Percentiles rank a stretch among this genome's conserved stretches.
Conservation (phyloP, 441 rosid species). For the Euphorbia corollata region DNA sequence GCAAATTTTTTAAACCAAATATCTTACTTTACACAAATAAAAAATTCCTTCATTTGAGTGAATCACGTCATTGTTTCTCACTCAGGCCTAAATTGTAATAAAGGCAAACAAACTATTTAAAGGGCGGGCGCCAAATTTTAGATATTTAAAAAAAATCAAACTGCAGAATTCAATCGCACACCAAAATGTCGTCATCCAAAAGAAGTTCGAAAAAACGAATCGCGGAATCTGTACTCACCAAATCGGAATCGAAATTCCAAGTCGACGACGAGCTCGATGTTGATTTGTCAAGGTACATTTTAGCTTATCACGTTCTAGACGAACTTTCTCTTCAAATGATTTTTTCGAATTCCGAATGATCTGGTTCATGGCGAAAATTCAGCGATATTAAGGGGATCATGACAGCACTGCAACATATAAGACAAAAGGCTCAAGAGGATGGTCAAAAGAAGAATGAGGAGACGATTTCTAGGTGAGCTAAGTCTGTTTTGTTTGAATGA, state of each 20-base stretch:
- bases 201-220: slow-evolving; percentile 40
- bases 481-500: not conserved
- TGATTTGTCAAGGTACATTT: slow-evolving; percentile 54
- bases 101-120: too few relatives aligned
- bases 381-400: slow-evolving; percentile 74
- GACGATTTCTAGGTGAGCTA: slow-evolving; percentile 63
- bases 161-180: not conserved
- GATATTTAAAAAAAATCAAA: not conserved
- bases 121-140: too few relatives aligned
- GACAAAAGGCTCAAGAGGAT: slow-evolving; percentile 65
- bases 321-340: not conserved
- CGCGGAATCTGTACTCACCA: slow-evolving; percentile 38
- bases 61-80: too few relatives aligned
- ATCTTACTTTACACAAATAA: too few relatives aligned
- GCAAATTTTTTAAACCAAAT: too few relatives aligned
- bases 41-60: too few relatives aligned
- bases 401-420: slow-evolving; percentile 73
- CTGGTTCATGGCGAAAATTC: slow-evolving; percentile 22
- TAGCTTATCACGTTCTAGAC: not conserved
- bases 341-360: not conserved
- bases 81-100: too few relatives aligned
- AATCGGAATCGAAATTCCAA: slow-evolving; percentile 37
- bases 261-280: slow-evolving; percentile 43
- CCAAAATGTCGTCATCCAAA: slow-evolving; percentile 42
- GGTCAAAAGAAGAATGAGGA: slow-evolving; percentile 80